A percentile compares a stretch with the other conserved stretches of the same genome.
These are phyloP conservation scores for Exophiala dermatitidis DNA, from an alignment of 2,329 filamentous ascomycete species.

Conservation along the genomic window DNA sequence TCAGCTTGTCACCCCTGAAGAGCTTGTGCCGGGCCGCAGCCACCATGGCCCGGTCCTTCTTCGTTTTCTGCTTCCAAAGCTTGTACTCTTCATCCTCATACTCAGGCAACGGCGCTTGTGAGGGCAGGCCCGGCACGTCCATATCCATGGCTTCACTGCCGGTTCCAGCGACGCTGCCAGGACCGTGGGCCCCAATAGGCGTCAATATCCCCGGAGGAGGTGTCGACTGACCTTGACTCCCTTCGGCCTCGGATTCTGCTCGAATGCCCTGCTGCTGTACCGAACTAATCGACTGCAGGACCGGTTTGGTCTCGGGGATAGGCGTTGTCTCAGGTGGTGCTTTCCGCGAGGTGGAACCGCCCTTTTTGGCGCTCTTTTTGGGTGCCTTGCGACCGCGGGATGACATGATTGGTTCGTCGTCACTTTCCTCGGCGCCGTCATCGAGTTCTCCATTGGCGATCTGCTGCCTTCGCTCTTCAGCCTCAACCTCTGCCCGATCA, in stretches of 20 bases:
- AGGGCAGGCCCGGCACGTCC: conserved; percentile 64
- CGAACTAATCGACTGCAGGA: conserved; percentile 48
- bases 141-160: conserved; percentile 75
- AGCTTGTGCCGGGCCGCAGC: conserved; percentile 80
- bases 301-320: conserved; percentile 64
- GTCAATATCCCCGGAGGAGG: conserved; percentile 67
- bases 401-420: conserved; percentile 97
- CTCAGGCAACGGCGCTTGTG: conserved; percentile 65
- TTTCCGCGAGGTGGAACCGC: conserved; percentile 58
- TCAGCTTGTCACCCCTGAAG: conserved; percentile 77
- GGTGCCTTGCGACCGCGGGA: conserved; percentile 85
- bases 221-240: conserved; percentile 73
- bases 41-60: conserved; percentile 82
- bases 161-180: conserved; percentile 45
- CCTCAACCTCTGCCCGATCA: conserved; percentile 88
- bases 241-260: conserved; percentile 65
- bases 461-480: conserved; percentile 72
- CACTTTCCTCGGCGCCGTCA: conserved; percentile 81
- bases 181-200: conserved; percentile 63
- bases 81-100: conserved; percentile 89
- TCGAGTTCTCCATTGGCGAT: conserved; percentile 67
- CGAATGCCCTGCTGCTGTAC: conserved; percentile 46
- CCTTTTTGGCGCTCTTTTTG: conserved; percentile 68
- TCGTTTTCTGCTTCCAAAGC: conserved; percentile 97
- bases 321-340: conserved; percentile 72